A percentile compares a stretch with the other conserved stretches of the same genome.
phyloP scores from a whole-genome alignment of 192 early-diverging fungal genomes.

The Gorgonomyces haynaldii region DNA sequence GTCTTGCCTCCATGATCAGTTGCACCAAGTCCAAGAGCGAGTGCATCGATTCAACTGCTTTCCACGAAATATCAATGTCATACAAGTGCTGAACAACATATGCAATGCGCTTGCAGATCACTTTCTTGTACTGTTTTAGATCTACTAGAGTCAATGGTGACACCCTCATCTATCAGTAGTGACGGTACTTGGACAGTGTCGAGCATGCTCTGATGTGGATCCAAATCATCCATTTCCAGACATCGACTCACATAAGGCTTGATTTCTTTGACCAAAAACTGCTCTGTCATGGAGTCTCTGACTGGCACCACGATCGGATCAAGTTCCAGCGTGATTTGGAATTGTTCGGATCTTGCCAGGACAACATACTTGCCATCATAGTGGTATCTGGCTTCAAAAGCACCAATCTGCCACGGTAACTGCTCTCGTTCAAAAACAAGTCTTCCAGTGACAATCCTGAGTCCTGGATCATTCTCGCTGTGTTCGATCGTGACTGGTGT shows the following conservation, averaged over 20 bases:
- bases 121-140: conserved; percentile 14
- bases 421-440: conserved; percentile 54
- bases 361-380: conserved; percentile 78
- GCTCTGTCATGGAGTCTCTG: conserved; percentile 14
- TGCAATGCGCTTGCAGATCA: conserved; percentile 48
- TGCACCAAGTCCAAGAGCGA: conserved; percentile 36
- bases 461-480: conserved; percentile 9
- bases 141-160: conserved; percentile 2
- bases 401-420: conserved; percentile 77
- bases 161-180: no score
- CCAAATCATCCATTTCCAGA: neutral
- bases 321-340: conserved; percentile 62
- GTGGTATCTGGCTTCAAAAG: conserved; percentile 87
- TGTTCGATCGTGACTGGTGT: conserved; percentile 11
- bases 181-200: no score
- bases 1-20: no score
- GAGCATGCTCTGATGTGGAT: no score
- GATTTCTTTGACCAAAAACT: neutral
- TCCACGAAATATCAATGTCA: conserved; percentile 82
- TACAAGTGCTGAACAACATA: conserved; percentile 73
- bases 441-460: conserved; percentile 29
- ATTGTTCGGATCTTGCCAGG: conserved; percentile 59
- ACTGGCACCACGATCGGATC: no score
- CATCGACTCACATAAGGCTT: neutral
- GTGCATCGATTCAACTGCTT: conserved; percentile 44